phyloP scores from a whole-genome alignment of 345 rosid genomes.

The Hirschfeldia incana region DNA sequence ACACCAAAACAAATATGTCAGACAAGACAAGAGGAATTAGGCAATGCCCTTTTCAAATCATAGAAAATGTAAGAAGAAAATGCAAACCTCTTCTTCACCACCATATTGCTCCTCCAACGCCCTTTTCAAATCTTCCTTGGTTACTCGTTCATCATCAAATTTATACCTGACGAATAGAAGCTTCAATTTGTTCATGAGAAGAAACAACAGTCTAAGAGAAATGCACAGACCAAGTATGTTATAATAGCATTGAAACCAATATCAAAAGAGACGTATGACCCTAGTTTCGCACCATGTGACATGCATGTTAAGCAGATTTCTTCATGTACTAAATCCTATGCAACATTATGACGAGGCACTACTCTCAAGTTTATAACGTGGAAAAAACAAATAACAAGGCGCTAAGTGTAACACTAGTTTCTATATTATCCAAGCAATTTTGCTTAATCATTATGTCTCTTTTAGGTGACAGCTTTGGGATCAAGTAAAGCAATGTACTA shows the following conservation, averaged over 20 bases:
- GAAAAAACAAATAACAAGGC: background rate
- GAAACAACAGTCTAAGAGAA: background rate
- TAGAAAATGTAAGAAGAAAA: conserved; percentile 8
- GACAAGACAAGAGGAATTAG: conserved; percentile 16
- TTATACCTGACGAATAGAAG: conserved; percentile 64
- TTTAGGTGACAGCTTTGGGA: background rate
- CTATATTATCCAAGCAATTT: background rate
- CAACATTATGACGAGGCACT: background rate
- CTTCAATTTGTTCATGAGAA: background rate
- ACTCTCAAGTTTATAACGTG: background rate
- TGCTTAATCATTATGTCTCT: background rate
- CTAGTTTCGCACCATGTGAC: conserved; percentile 1
- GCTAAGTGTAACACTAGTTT: background rate
- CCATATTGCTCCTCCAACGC: conserved; percentile 98
- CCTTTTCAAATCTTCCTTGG: conserved; percentile 89
- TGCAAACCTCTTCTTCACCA: conserved; percentile 90
- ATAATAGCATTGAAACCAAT: conserved; percentile 1
- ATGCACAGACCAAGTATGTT: conserved; percentile 2
- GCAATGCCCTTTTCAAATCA: background rate
- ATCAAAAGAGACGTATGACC: background rate
- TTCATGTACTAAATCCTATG: background rate
- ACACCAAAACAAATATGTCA: conserved; percentile 36
- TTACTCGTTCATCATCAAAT: conserved; percentile 96
- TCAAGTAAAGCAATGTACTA: conserved; percentile 3
- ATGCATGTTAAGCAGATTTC: background rate